Base-by-base conservation (phyloP, 768 basidiomycete species). In the Agrocybe pediades region DNA sequence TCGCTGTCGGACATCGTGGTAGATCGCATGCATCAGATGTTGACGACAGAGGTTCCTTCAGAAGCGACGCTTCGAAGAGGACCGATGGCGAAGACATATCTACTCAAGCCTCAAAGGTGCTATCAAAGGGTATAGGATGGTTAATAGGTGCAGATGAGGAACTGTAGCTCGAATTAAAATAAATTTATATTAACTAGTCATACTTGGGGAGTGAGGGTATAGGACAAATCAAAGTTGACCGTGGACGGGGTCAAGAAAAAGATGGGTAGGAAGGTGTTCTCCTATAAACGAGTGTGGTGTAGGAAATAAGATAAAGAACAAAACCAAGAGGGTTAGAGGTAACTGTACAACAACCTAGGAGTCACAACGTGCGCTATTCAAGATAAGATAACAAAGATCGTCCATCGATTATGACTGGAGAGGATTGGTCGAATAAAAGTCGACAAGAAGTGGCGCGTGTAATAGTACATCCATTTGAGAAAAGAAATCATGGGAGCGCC, bases 111-210 rank as follows among this genome's bases (percentile, higher is more conserved):
- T 83, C 85, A 45, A 80, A 87, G 26, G 92, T 85, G 3, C 69
- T 98, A 39, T 90, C 92, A 30, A 88, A 88, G 63, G 96, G 96
- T 7, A 92, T 98, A 48, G 95, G 95, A 24, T 98, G 96, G 96
- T 76, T 98, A 24, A 86, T 98, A 53, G 96, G 96, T 39, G 90
- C 86, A 11, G 94, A 95, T 55, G 87, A 85, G 44, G 67, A 72
- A 60, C 59, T 60, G 57, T 66, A 65, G 51, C 30, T 27, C 42
- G 41, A 21, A 19, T 41, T 20, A 42, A 40, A 49, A 29, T 9
- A 24, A n/a, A 30, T 13, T 45, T 25, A 3, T 51, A 24, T 51
- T 50, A 29, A 13, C 13, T 36, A 36, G 33, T 36, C 33, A 36
- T 36, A 36, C 33, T 36, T 36, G 21, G n/a, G 43, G n/a, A n/a